Percentiles rank a stretch among this genome's conserved stretches.
Conservation (phyloP, 129 eudicot species). For the Mikania micrantha region DNA sequence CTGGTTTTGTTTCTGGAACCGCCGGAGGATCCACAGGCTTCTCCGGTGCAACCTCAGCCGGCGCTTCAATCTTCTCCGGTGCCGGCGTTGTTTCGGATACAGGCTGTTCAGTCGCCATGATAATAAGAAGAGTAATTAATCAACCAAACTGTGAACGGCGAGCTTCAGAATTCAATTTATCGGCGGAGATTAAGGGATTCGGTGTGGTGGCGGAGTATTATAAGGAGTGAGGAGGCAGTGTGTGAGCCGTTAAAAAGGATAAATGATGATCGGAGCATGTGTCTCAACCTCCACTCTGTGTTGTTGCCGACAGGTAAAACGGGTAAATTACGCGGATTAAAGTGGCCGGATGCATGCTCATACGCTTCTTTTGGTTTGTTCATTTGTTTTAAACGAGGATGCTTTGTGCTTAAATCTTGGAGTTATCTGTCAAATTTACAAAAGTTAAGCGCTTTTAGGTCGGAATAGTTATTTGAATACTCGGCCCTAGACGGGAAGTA, state of each 20-base stretch:
- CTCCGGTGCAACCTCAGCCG: too few relatives aligned
- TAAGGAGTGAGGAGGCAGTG: constrained; percentile 1
- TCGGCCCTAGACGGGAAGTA: too few relatives aligned
- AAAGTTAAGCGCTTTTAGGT: too few relatives aligned
- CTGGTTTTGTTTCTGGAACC: constrained; percentile 15
- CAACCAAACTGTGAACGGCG: not conserved
- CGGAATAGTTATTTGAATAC: too few relatives aligned
- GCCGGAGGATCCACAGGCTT: constrained; percentile 26
- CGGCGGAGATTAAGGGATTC: not conserved
- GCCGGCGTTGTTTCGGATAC: constrained; percentile 30
- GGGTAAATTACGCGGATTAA: constrained; percentile 27
- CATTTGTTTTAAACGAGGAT: not conserved
- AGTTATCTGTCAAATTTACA: too few relatives aligned
- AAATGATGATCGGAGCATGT: constrained; percentile 19
- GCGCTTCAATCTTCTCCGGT: too few relatives aligned
- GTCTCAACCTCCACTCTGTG: constrained; percentile 1
- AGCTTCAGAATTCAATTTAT: constrained; percentile 4
- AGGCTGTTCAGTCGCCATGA: constrained; percentile 39
- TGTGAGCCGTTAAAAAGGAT: constrained; percentile 18
- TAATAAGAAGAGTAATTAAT: not conserved
- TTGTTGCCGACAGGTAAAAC: constrained; percentile 35
- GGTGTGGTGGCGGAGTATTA: constrained; percentile 26
- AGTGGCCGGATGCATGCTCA: not conserved
- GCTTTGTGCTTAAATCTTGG: not conserved
- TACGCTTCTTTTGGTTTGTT: not conserved